phyloP scores from a whole-genome alignment of 768 basidiomycete species.

The Rickenella mellea region DNA sequence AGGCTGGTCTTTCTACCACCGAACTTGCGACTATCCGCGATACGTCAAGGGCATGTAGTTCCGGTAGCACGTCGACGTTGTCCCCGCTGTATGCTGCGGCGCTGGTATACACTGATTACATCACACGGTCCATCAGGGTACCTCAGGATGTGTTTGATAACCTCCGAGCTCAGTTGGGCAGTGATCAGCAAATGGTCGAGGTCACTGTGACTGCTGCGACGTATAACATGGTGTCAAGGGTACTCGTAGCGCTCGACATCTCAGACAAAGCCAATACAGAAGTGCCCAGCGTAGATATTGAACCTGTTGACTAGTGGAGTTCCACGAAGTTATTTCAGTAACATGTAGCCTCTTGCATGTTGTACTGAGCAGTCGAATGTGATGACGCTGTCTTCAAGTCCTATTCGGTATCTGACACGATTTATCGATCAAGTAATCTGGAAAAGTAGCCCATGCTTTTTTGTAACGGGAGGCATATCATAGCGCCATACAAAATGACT shows the following conservation, averaged over 20 bases:
- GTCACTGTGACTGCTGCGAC: constrained; percentile 37
- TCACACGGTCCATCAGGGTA: constrained; percentile 39
- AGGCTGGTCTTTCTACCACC: constrained; percentile 38
- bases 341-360: neutral
- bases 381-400: no score
- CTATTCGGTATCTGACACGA: no score
- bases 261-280: constrained; percentile 37
- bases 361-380: neutral
- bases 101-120: constrained; percentile 49
- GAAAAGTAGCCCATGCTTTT: constrained; percentile 1
- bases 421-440: no score
- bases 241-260: constrained; percentile 52
- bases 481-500: neutral
- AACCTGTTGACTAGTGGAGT: no score
- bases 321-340: neutral
- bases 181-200: constrained; percentile 36
- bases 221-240: constrained; percentile 67
- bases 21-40: constrained; percentile 52
- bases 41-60: constrained; percentile 17
- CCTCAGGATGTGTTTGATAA: constrained; percentile 28
- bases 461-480: neutral
- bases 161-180: constrained; percentile 28
- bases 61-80: constrained; percentile 21
- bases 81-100: constrained; percentile 41
- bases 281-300: constrained; percentile 20